phyloP scores from a whole-genome alignment of 2,329 filamentous ascomycete species.

The Pseudogymnoascus sp. region DNA sequence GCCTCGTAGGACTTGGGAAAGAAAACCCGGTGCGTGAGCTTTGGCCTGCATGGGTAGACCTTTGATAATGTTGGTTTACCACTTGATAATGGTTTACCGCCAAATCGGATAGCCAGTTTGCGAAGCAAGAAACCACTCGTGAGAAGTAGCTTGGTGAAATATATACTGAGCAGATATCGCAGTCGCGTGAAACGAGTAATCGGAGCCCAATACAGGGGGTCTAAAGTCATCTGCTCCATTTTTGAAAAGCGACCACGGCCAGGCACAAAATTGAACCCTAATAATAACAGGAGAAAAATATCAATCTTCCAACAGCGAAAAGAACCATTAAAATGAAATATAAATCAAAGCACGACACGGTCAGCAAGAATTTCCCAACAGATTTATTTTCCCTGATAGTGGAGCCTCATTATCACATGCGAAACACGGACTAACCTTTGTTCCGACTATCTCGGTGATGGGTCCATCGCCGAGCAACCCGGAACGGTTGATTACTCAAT shows the following conservation, averaged over 20 bases:
- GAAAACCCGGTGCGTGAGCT: conserved; percentile 30
- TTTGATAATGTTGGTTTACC: conserved; percentile 20
- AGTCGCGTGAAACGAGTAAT: conserved; percentile 1
- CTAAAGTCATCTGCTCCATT: not conserved
- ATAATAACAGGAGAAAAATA: not conserved
- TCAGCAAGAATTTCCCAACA: not conserved
- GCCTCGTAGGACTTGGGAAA: conserved; percentile 31
- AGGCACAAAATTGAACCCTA: not conserved
- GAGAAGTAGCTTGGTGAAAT: not conserved
- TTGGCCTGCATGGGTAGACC: conserved; percentile 23
- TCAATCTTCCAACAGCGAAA: not conserved
- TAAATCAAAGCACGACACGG: not conserved
- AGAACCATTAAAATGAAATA: not conserved
- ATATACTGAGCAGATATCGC: not conserved
- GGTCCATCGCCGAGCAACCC: not conserved
- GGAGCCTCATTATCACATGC: not conserved
- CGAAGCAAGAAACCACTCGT: not conserved
- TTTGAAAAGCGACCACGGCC: not conserved
- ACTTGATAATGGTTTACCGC: conserved; percentile 11
- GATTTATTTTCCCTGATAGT: not conserved
- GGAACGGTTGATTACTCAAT: not conserved
- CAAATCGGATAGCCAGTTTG: not conserved
- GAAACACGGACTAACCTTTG: not conserved
- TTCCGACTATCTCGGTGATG: not conserved
- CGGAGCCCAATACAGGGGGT: not conserved